phyloP scores from a whole-genome alignment of 768 basidiomycete species.

The Tulasnella sp. region DNA sequence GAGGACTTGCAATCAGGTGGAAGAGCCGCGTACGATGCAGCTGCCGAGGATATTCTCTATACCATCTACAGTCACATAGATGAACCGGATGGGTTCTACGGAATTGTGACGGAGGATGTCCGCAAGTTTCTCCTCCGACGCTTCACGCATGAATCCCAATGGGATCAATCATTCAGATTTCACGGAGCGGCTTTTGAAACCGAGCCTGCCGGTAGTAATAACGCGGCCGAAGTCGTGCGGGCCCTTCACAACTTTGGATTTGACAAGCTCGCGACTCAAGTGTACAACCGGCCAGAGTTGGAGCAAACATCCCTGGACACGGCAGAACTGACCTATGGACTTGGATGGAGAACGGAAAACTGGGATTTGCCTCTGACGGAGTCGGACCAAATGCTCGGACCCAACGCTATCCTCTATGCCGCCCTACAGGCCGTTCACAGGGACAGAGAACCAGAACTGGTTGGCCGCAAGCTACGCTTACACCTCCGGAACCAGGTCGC shows the following conservation, averaged over 20 bases:
- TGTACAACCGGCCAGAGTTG: slow-evolving; percentile 26
- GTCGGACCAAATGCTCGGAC: slow-evolving; percentile 19
- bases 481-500: slow-evolving; percentile 50
- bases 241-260: slow-evolving; percentile 88
- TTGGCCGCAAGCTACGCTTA: slow-evolving; percentile 39
- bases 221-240: slow-evolving; percentile 55
- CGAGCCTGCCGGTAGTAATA: slow-evolving; percentile 30
- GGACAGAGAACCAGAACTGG: slow-evolving; percentile 45
- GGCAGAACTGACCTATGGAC: slow-evolving; percentile 49
- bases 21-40: slow-evolving; percentile 18
- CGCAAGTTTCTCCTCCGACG: slow-evolving; percentile 68
- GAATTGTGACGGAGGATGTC: slow-evolving; percentile 70
- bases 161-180: slow-evolving; percentile 82
- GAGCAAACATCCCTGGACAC: not conserved
- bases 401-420: slow-evolving; percentile 49
- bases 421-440: slow-evolving; percentile 74
- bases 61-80: slow-evolving; percentile 92
- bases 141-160: slow-evolving; percentile 86
- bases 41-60: slow-evolving; percentile 50
- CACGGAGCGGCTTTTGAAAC: slow-evolving; percentile 79
- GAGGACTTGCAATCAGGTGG: slow-evolving; percentile 29
- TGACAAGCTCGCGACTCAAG: slow-evolving; percentile 67
- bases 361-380: slow-evolving; percentile 81
- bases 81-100: slow-evolving; percentile 97
- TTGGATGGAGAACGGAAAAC: slow-evolving; percentile 89